phyloP scores from a whole-genome alignment of 306 rosid species.

The Ceratonia siliqua region DNA sequence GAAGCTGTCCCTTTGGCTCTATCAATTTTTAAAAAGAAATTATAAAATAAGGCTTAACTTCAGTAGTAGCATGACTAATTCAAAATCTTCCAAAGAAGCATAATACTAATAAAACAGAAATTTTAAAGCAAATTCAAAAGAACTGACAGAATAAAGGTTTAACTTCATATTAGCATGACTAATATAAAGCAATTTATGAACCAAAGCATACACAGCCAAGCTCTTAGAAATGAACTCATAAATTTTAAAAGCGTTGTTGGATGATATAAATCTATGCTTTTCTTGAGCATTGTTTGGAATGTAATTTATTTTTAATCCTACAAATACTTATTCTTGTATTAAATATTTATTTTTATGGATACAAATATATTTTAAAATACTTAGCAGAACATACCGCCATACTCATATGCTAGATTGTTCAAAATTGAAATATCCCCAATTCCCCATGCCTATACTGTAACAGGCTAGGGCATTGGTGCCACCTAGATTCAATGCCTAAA shows the following conservation, averaged over 20 bases:
- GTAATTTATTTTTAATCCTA: background rate
- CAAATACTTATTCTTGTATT: background rate
- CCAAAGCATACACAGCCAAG: background rate
- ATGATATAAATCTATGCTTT: background rate
- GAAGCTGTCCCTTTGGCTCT: constrained; percentile 99
- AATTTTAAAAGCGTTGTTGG: background rate
- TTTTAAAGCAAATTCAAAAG: background rate
- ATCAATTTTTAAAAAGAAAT: constrained; percentile 31
- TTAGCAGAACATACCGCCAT: constrained; percentile 10
- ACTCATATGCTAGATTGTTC: constrained; percentile 3
- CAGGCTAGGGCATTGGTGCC: background rate
- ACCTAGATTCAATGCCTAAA: background rate
- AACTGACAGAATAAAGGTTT: background rate
- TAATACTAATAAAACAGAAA: constrained; percentile 16
- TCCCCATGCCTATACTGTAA: background rate
- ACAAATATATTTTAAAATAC: background rate
- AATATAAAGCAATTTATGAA: background rate
- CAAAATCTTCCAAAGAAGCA: constrained; percentile 24
- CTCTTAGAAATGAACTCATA: no score
- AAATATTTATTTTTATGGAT: background rate
- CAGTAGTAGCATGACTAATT: constrained; percentile 1
- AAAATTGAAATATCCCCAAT: no score
- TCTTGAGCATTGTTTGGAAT: background rate
- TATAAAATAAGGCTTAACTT: constrained; percentile 3
- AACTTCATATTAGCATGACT: background rate